A percentile compares a stretch with the other conserved stretches of the same genome.
Evolutionary conservation across 306 rosid species (phyloP).

Genomic region (Gastrolobium villosum): DNA sequence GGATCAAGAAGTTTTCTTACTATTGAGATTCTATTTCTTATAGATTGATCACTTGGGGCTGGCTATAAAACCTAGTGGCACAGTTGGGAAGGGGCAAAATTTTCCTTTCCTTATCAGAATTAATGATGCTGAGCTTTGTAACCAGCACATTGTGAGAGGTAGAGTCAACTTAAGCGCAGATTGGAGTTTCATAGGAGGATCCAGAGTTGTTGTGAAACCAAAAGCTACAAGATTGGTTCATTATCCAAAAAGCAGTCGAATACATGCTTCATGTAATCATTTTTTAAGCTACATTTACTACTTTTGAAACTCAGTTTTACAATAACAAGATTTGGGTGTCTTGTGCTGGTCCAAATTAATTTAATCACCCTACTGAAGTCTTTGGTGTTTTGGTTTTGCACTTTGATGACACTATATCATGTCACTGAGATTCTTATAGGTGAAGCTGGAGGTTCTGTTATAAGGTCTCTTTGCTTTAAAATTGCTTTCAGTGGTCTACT

Average conservation of each 20-base stretch:
- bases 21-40: constrained; percentile 42
- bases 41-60: constrained; percentile 61
- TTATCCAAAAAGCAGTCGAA: constrained; percentile 53
- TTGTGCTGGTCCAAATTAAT: constrained; percentile 14
- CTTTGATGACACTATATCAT: constrained; percentile 5
- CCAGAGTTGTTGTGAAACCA: constrained; percentile 64
- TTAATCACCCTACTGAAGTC: constrained; percentile 22
- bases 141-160: constrained; percentile 40
- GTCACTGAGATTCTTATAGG: background rate
- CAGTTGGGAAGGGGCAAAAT: constrained; percentile 52
- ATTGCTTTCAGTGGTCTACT: background rate
- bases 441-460: constrained; percentile 28
- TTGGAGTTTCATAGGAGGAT: constrained; percentile 92
- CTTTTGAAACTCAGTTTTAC: constrained; percentile 7
- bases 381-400: constrained; percentile 31
- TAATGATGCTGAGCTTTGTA: constrained; percentile 55
- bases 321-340: constrained; percentile 1
- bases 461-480: background rate
- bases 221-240: constrained; percentile 56
- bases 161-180: constrained; percentile 49
- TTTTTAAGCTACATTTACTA: constrained; percentile 38
- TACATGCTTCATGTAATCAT: constrained; percentile 77
- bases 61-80: constrained; percentile 49
- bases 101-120: constrained; percentile 54
- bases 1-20: constrained; percentile 29